phyloP scores from a whole-genome alignment of 176 grass and related monocot genomes.

The Oryza glaberrima region DNA sequence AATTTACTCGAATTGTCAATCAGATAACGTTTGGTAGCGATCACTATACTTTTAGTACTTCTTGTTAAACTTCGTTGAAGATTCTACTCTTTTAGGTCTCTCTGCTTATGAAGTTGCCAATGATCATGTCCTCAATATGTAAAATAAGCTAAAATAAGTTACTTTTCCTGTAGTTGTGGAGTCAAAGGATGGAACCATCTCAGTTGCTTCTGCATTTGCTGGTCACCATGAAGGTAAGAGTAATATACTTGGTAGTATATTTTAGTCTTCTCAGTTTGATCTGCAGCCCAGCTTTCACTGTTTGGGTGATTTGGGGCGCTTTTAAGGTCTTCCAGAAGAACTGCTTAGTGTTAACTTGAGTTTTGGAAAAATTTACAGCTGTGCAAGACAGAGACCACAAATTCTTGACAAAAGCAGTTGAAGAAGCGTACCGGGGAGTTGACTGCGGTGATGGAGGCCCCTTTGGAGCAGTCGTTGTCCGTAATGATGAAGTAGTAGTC shows the following conservation, averaged over 20 bases:
- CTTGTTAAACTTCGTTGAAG: not conserved
- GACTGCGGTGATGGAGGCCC: constrained; percentile 84
- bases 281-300: not conserved
- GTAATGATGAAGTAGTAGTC: constrained; percentile 75
- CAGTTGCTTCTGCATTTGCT: constrained; percentile 84
- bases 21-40: not conserved
- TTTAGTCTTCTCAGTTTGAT: not conserved
- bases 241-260: not conserved
- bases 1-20: not conserved
- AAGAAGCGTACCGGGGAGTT: constrained; percentile 82
- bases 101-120: not conserved
- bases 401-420: constrained; percentile 85
- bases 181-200: constrained; percentile 78
- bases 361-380: constrained; percentile 46
- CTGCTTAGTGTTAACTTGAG: not conserved
- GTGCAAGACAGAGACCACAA: constrained; percentile 81
- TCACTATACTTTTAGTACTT: not conserved
- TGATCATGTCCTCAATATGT: not conserved
- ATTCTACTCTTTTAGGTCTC: not conserved
- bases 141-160: not conserved
- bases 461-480: constrained; percentile 82
- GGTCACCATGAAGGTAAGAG: constrained; percentile 80
- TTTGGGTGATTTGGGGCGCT: not conserved
- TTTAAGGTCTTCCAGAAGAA: not conserved
- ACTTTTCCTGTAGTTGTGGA: constrained; percentile 62